Base-by-base conservation (phyloP, 495 filamentous ascomycete genomes). In the Aspergillus campestris region DNA sequence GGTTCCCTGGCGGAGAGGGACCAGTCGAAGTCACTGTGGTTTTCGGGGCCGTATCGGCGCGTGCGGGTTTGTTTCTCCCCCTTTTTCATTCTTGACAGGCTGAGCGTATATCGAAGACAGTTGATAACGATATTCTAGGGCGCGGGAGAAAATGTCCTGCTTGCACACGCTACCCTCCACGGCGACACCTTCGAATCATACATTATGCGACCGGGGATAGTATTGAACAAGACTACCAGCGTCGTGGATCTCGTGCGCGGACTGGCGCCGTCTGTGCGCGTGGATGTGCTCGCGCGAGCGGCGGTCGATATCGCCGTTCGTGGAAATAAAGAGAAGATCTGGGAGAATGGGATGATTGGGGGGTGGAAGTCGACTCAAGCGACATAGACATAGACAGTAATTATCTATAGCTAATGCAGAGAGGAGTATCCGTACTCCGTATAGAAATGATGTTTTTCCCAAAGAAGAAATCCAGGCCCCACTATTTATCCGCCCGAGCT, bases 1-100 rank as follows among this genome's bases (percentile, higher is more conserved):
- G 74, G 75, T 13, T 62, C 52, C 6, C 53, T 53, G 0, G 64
- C 69, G 8, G 73, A 77, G 46, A 62, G 66, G 52, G 67, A 77
- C 36, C 64, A 74, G 53, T 53, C 44, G 0, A 73, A 69, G 55
- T 35, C 51, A 3, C 48, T 79, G 30, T 64, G 60, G 49, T 67
- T 75, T 48, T 45, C 69, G 48, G 42, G 49, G 7, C 62, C 73
- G 14, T 64, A 65, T 11, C 58, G 75, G 31, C 62, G 55, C 6
- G 63, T 74, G 14, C 65, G 75, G 44, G 76, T 75, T 47, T 46
- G 53, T 50, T 34, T 40, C 9, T 44, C 11, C 31, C 18, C 35
- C n/a, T 30, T 14, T 30, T 24, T 42, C 29, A 8, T 39, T 31
- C n/a, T n/a, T n/a, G n/a, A n/a, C n/a, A n/a, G n/a, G n/a, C n/a